Conservation (phyloP, 164 flowering plant genomes). For the Macadamia integrifolia region DNA sequence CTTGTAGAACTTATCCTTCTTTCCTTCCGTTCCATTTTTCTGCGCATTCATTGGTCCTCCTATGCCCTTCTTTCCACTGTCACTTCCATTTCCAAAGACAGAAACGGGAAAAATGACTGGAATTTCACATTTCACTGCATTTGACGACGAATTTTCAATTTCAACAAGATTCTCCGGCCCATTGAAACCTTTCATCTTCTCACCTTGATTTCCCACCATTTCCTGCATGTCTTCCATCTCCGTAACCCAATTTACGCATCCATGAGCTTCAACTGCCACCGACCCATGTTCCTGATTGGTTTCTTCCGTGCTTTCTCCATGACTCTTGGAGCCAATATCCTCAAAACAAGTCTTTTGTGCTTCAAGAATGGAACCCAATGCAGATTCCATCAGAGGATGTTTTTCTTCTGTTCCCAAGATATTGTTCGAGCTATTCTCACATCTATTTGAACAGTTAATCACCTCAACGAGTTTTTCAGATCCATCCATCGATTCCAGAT, state of each 20-base stretch:
- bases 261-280: neutral
- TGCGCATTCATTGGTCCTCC: slow-evolving; percentile 2
- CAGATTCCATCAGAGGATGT: neutral
- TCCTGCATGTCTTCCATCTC: slow-evolving; percentile 5
- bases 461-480: slow-evolving; percentile 4
- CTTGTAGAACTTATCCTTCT: slow-evolving; percentile 21
- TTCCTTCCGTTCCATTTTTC: slow-evolving; percentile 10
- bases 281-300: neutral
- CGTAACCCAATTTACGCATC: neutral
- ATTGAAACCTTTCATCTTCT: neutral
- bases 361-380: neutral
- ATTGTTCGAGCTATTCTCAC: neutral
- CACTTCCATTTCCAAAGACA: neutral
- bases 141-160: neutral
- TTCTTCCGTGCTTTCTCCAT: neutral
- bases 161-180: neutral
- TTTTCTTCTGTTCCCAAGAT: neutral
- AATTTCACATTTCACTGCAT: neutral
- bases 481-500: neutral
- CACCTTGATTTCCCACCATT: neutral
- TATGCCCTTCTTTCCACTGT: slow-evolving; percentile 1
- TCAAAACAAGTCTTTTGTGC: neutral
- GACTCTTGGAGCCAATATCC: neutral
- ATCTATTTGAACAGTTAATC: neutral
- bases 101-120: neutral